These are phyloP conservation scores for Agrocybe pediades DNA, from an alignment of 768 basidiomycete genomes.

Conservation along the genomic window DNA sequence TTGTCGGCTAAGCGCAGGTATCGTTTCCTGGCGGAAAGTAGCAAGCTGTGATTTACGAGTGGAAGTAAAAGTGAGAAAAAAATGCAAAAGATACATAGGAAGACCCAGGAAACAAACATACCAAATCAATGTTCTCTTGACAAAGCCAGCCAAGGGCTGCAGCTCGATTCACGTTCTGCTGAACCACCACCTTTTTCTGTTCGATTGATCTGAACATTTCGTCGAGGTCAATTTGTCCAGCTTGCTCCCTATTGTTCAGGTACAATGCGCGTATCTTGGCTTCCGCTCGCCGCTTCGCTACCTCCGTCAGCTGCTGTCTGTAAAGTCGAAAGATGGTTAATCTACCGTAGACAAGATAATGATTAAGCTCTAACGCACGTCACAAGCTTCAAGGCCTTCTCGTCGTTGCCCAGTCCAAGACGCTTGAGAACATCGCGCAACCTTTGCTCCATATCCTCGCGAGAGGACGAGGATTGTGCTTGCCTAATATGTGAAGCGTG, in stretches of 20 bases:
- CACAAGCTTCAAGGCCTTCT: constrained; percentile 4
- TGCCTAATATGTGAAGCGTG: constrained; percentile 12
- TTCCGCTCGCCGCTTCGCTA: constrained; percentile 15
- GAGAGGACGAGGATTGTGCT: neutral
- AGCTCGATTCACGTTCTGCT: constrained; percentile 21
- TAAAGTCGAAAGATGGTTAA: neutral
- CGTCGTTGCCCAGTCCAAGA: constrained; percentile 5
- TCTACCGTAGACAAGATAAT: neutral
- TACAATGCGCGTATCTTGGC: neutral
- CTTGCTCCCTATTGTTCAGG: neutral
- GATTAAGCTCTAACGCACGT: constrained; percentile 6
- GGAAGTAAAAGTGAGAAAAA: neutral
- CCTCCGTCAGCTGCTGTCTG: constrained; percentile 10
- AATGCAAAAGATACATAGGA: neutral
- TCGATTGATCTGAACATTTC: constrained; percentile 5
- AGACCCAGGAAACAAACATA: constrained; percentile 10
- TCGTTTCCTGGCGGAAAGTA: constrained; percentile 24
- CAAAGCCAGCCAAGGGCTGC: constrained; percentile 27
- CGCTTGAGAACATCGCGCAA: neutral
- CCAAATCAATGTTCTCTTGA: constrained; percentile 26
- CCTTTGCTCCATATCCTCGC: neutral
- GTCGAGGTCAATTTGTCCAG: constrained; percentile 4
- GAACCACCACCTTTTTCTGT: constrained; percentile 17
- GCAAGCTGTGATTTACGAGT: constrained; percentile 18
- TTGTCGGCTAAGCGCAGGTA: constrained; percentile 16